phyloP scores from a whole-genome alignment of 192 early-diverging fungal species.

The Blastocladiella britannica region DNA sequence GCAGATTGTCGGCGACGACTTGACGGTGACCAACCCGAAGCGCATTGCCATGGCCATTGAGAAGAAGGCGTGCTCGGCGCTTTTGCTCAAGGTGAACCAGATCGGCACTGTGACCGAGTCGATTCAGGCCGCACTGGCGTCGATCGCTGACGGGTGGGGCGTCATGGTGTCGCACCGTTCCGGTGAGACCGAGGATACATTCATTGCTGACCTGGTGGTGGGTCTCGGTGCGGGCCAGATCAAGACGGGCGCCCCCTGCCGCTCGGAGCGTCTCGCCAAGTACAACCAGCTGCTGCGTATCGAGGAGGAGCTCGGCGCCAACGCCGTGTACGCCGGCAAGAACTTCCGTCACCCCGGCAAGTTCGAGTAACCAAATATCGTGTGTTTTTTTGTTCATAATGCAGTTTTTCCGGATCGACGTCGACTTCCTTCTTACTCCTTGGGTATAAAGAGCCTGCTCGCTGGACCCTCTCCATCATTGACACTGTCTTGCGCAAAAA shows the following conservation, averaged over 20 bases:
- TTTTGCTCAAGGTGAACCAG: slow-evolving; percentile 98
- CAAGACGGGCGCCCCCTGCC: slow-evolving; percentile 98
- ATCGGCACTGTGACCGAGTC: slow-evolving; percentile 94
- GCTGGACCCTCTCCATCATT: too few relatives aligned
- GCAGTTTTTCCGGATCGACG: too few relatives aligned
- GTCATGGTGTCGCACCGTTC: slow-evolving; percentile 99
- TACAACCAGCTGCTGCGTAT: slow-evolving; percentile 98
- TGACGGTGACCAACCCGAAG: slow-evolving; percentile 92
- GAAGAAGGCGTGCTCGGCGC: slow-evolving; percentile 82
- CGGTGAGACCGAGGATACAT: slow-evolving; percentile 93
- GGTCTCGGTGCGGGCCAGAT: slow-evolving; percentile 89
- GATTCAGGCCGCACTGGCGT: slow-evolving; percentile 56
- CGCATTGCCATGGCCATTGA: slow-evolving; percentile 76
- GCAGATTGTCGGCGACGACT: slow-evolving; percentile 94
- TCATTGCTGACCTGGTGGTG: slow-evolving; percentile 92
- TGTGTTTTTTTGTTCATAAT: too few relatives aligned
- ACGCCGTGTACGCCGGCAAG: slow-evolving; percentile 82
- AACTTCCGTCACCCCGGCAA: slow-evolving; percentile 63
- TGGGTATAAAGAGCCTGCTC: too few relatives aligned
- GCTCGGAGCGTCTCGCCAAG: slow-evolving; percentile 91
- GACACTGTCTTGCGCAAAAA: too few relatives aligned
- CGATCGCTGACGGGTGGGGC: slow-evolving; percentile 83
- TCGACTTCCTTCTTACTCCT: too few relatives aligned
- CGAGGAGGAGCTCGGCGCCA: slow-evolving; percentile 85
- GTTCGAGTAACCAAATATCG: slow-evolving; percentile 17